Evolutionary conservation across 1,139 yeast species (phyloP).

Genomic region (Nakaseomyces nivariensis): DNA sequence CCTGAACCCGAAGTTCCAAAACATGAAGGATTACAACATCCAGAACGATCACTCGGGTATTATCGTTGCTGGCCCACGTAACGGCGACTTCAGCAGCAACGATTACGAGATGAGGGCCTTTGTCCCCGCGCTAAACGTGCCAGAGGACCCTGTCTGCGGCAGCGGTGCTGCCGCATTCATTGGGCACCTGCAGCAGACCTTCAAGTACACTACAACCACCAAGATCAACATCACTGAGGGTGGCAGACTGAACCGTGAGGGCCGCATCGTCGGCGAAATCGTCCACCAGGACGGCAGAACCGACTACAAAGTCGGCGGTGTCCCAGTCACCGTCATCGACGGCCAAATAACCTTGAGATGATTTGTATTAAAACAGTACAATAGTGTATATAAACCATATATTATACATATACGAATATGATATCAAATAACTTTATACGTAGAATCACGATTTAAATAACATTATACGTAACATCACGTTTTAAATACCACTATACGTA

Average conservation of each 20-base stretch:
- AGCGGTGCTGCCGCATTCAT: conserved; percentile 36
- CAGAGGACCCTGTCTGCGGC: conserved; percentile 47
- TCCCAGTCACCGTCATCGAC: conserved; percentile 30
- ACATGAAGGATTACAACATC: conserved; percentile 17
- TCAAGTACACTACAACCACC: conserved; percentile 14
- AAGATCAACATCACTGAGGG: conserved; percentile 32
- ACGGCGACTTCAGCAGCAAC: conserved; percentile 1
- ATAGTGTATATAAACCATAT: too few species aligned
- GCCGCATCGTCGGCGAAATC: conserved; percentile 25
- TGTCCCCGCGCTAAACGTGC: conserved; percentile 31
- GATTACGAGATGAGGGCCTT: conserved; percentile 34
- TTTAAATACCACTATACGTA: too few species aligned
- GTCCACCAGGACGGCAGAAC: conserved; percentile 11
- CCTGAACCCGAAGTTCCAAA: conserved; percentile 28
- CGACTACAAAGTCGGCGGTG: conserved; percentile 28
- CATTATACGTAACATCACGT: neutral
- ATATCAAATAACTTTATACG: too few species aligned
- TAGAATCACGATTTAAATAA: neutral
- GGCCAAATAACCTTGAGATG: conserved; percentile 22
- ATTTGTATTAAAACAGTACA: too few species aligned
- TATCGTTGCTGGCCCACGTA: conserved; percentile 31
- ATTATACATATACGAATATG: too few species aligned
- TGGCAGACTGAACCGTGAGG: conserved; percentile 31
- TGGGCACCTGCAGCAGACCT: conserved; percentile 23
- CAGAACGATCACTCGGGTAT: conserved; percentile 30